phyloP scores from a whole-genome alignment of 164 flowering plant genomes.

The Piper betle region DNA sequence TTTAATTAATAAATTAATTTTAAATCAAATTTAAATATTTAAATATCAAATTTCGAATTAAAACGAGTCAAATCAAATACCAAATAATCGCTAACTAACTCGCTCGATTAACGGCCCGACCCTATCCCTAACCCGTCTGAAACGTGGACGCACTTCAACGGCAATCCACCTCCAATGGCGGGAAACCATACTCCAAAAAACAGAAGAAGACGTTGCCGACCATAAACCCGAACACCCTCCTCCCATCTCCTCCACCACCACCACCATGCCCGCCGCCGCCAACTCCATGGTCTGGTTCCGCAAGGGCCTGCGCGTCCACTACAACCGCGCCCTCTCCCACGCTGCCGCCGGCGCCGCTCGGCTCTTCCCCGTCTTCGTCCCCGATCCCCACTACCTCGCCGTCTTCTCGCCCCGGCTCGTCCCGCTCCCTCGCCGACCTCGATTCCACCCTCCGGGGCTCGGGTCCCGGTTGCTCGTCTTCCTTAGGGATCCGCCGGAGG shows the following conservation, averaged over 20 bases:
- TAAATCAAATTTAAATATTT: not conserved
- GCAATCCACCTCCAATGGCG: not conserved
- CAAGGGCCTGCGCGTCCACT: constrained; percentile 81
- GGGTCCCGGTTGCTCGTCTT: constrained; percentile 70
- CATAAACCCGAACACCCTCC: not conserved
- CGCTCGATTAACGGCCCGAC: constrained; percentile 4
- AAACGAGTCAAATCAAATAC: too few species aligned
- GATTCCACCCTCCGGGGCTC: constrained; percentile 45
- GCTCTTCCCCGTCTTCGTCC: constrained; percentile 72
- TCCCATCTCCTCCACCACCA: not conserved
- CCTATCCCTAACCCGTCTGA: not conserved
- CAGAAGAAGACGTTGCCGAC: not conserved
- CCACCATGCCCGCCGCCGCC: constrained; percentile 9
- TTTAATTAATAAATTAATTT: too few species aligned
- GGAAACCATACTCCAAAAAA: not conserved
- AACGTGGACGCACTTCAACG: not conserved
- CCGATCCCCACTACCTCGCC: constrained; percentile 73
- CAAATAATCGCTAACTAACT: not conserved
- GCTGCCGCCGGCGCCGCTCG: constrained; percentile 30
- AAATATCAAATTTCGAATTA: too few species aligned
- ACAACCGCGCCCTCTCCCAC: constrained; percentile 72
- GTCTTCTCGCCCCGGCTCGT: too few species aligned
- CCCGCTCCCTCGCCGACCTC: constrained; percentile 59
- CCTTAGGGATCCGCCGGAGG: constrained; percentile 63
- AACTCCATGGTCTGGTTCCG: constrained; percentile 80